Evolutionary conservation across 2,329 filamentous ascomycete species (phyloP), one percentile per base, ranked within the genome.

Genomic region (Xylariaceae sp.): DNA sequence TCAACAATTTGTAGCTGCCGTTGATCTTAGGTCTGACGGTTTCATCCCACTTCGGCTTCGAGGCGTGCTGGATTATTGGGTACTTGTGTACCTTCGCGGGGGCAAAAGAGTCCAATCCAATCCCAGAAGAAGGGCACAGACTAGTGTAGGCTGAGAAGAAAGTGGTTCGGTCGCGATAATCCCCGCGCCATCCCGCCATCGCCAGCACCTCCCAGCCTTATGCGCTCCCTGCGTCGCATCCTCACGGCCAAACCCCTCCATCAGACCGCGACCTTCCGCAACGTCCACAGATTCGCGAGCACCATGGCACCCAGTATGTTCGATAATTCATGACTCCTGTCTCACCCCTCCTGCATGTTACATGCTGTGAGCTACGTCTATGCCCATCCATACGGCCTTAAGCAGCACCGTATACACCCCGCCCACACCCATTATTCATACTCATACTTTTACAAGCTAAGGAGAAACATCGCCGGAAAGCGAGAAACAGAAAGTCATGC

Each of bases 281-380:
- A 17, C 57, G 39, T 62, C 58, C 59, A 48, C 47, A 63, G 64
- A 60, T 62, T 62, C 60, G 56, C 60, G 56, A 64, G 57, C 62
- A 70, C 60, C 58, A 73, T 73, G 71, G 71, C 71, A 58, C 65
- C 70, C 42, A 64, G 70, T 73, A 71, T 45, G 70, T 70, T 17
- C 44, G 42, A 39, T 5, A 37, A n/a, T 54, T 30, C 30, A 17
- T 18, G 17, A 18, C 17, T 39, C 35, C 44, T 35, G 18, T 49
- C 44, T 48, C 9, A 30, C 39, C 17, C 23, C 34, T 23, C 18
- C 17, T 18, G 17, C 47, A 49, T 50, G 48, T 49, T 53, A 15
- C 11, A 30, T 47, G 11, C 23, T 47, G 50, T 47, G 44, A 42
- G 39, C 53, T 18, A 34, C 44, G n/a, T 17, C 50, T 42, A 39